Conservation (phyloP, 2,329 filamentous ascomycete genomes). For the Arachnomyces sp. region DNA sequence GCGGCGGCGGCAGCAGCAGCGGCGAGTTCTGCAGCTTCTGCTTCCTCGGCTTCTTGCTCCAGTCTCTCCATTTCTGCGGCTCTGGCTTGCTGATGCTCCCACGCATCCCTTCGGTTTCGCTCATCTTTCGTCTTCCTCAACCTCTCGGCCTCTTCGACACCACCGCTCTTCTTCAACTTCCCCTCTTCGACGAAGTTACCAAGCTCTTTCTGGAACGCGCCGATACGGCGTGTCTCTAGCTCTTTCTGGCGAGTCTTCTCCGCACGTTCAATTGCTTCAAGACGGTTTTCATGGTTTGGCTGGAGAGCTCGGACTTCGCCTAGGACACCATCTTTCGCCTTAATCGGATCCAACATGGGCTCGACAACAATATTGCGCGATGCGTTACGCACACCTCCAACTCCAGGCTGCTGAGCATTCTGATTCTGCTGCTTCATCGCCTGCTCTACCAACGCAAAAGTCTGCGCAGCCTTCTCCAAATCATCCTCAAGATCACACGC, state of each 20-base stretch:
- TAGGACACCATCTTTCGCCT: slow-evolving; percentile 83
- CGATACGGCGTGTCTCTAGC: slow-evolving; percentile 62
- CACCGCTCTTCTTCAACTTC: slow-evolving; percentile 90
- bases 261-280: slow-evolving; percentile 95
- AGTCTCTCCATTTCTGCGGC: slow-evolving; percentile 41
- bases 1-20: slow-evolving; percentile 1
- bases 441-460: slow-evolving; percentile 90
- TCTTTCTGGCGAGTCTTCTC: slow-evolving; percentile 88
- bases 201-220: slow-evolving; percentile 79
- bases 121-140: slow-evolving; percentile 80
- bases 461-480: slow-evolving; percentile 86
- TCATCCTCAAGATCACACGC: slow-evolving; percentile 88
- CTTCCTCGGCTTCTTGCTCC: slow-evolving; percentile 21
- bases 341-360: slow-evolving; percentile 58
- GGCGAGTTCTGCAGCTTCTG: slow-evolving; percentile 9
- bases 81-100: slow-evolving; percentile 45
- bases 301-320: slow-evolving; percentile 89
- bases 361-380: slow-evolving; percentile 44
- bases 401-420: slow-evolving; percentile 32
- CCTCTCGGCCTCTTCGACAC: slow-evolving; percentile 87
- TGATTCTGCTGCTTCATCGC: slow-evolving; percentile 93
- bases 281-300: slow-evolving; percentile 83
- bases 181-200: slow-evolving; percentile 78
- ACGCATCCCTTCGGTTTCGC: slow-evolving; percentile 67
- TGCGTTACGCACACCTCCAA: slow-evolving; percentile 38